Conservation (phyloP, 139 green algal genomes). For the Spirogloea muscicola region DNA sequence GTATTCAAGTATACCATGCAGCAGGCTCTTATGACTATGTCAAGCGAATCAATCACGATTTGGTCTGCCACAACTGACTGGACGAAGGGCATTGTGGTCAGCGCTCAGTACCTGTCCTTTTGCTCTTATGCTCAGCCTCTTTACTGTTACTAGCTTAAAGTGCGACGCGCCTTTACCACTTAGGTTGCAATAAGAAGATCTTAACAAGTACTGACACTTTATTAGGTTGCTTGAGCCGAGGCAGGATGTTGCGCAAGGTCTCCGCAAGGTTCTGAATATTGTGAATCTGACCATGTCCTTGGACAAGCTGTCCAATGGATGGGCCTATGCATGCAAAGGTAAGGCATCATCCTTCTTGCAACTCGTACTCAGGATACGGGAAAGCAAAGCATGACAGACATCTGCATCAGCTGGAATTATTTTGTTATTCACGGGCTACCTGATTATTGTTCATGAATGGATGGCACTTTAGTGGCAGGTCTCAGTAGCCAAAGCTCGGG, state of each 20-base stretch:
- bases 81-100: slow-evolving; percentile 2
- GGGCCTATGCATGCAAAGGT: too few relatives aligned
- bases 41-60: neutral
- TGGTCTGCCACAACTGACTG: slow-evolving; percentile 17
- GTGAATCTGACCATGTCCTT: neutral
- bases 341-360: too few relatives aligned
- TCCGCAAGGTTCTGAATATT: neutral
- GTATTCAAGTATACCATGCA: slow-evolving; percentile 17
- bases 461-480: too few relatives aligned
- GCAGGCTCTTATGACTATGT: slow-evolving; percentile 2
- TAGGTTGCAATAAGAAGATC: neutral
- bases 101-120: neutral
- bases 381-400: too few relatives aligned
- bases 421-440: too few relatives aligned
- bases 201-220: neutral
- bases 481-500: too few relatives aligned
- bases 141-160: neutral
- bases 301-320: too few relatives aligned
- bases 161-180: neutral
- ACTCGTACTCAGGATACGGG: too few relatives aligned
- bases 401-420: too few relatives aligned
- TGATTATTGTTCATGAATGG: too few relatives aligned
- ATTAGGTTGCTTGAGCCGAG: neutral
- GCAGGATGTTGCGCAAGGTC: neutral
- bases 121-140: neutral